Conservation (phyloP, 2,329 filamentous ascomycete species). For the Pseudogymnoascus destructans region DNA sequence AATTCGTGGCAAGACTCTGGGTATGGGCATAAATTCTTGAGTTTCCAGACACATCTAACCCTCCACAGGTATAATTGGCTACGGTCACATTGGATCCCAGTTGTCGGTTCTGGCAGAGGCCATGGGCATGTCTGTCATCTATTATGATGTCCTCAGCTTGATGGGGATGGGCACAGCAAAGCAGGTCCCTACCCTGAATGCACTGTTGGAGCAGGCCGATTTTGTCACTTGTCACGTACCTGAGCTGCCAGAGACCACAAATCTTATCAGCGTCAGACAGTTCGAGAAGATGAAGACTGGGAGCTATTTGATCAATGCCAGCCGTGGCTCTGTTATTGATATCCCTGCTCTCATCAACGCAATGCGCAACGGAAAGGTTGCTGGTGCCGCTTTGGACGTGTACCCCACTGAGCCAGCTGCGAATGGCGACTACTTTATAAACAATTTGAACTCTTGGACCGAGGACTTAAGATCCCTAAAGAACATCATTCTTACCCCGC, state of each 20-base stretch:
- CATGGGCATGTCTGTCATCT: constrained; percentile 97
- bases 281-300: constrained; percentile 84
- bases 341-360: constrained; percentile 84
- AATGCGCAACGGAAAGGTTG: constrained; percentile 74
- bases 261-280: constrained; percentile 73
- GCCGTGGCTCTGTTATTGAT: constrained; percentile 84
- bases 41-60: constrained; percentile 10
- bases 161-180: constrained; percentile 86
- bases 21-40: constrained; percentile 30
- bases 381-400: constrained; percentile 90
- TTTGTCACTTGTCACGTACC: constrained; percentile 94
- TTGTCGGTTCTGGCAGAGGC: constrained; percentile 89
- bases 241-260: constrained; percentile 80
- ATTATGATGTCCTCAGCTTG: constrained; percentile 87
- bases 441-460: constrained; percentile 67
- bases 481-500: constrained; percentile 90
- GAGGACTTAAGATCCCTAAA: constrained; percentile 73
- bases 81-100: constrained; percentile 94
- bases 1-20: constrained; percentile 91
- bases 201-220: constrained; percentile 66
- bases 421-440: constrained; percentile 92
- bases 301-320: constrained; percentile 91
- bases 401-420: constrained; percentile 87
- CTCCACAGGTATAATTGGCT: constrained; percentile 67
- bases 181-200: constrained; percentile 67